These are phyloP conservation scores for Zalaria sp. DNA, from an alignment of 2,329 filamentous ascomycete species.

Conservation along the genomic window DNA sequence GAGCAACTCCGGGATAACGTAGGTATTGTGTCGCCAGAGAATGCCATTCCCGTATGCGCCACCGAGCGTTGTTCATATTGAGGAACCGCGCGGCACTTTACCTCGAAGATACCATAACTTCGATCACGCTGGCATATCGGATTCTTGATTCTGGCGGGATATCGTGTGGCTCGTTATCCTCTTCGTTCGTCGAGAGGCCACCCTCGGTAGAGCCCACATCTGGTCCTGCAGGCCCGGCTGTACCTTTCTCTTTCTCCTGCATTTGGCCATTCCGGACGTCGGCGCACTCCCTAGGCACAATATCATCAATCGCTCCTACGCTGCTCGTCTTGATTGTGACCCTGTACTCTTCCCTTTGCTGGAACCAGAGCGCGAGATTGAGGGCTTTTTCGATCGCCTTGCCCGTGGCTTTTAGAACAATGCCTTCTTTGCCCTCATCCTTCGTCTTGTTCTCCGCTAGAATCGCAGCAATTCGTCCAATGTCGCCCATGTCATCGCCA, in stretches of 20 bases:
- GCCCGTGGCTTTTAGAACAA: conserved; percentile 51
- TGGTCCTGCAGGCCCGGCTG: conserved; percentile 8
- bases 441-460: conserved; percentile 18
- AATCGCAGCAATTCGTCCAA: conserved; percentile 2
- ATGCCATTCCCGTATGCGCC: too few relatives aligned
- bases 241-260: conserved; percentile 8
- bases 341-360: conserved; percentile 42
- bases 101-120: conserved; percentile 8
- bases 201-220: not conserved
- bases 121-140: conserved; percentile 9
- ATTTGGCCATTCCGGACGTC: not conserved
- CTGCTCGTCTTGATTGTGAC: conserved; percentile 50
- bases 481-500: conserved; percentile 4
- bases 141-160: conserved; percentile 23
- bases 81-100: not conserved
- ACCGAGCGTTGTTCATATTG: too few relatives aligned
- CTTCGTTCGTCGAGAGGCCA: not conserved
- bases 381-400: conserved; percentile 51
- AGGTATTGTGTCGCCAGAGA: too few relatives aligned
- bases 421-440: conserved; percentile 30
- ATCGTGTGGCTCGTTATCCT: conserved; percentile 5
- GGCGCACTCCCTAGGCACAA: conserved; percentile 25
- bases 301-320: conserved; percentile 53
- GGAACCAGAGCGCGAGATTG: conserved; percentile 50
- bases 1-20: too few relatives aligned